Evolutionary conservation across 2,329 filamentous ascomycete genomes (phyloP), one percentile per base, ranked within the genome.

Genomic region (Microthyrium microscopicum): DNA sequence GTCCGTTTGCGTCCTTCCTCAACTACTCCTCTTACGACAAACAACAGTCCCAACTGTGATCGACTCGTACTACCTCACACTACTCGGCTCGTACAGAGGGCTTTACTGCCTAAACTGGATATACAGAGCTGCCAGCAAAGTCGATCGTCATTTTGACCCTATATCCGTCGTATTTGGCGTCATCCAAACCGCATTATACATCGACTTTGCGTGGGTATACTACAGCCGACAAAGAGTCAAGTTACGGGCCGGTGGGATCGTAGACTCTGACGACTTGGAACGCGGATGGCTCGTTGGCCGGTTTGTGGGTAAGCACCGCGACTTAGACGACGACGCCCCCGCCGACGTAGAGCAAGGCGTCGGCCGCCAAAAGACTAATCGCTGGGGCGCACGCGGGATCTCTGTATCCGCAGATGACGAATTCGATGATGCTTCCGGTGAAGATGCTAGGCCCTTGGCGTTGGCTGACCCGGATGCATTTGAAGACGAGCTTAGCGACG

Each of bases 141-240:
- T 63, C 20, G 68, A 71, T 44, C 53, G 59, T 26, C 60, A 64
- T 41, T 73, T 74, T 39, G 77, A 85, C 45, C 65, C 72, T 3
- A 70, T 87, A 7, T 76, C 80, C 5, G 71, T 89, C 50, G 70
- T 91, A 40, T 94, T 92, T 47, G 87, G 87, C 36, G 60, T 91
- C 39, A 63, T 95, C 18, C 87, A 95, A 59, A 94, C 84, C 0
- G 74, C 78, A 1, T 70, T 94, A 27, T 94, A 94, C 55, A 53
- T 85, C 44, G 87, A 95, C 56, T 95, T 95, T 51, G 84, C 83
- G 22, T 94, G 85, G 84, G 84, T 95, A 2, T 95, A 95, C 63
- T 94, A 81, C 61, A 80, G 78, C 8, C 71, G 87, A 41, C 87
- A 94, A 60, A 73, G 85, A 37, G 84, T 95, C 49, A 94, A 94